Conservation (phyloP, 768 basidiomycete species). For the Lentinula boryana region DNA sequence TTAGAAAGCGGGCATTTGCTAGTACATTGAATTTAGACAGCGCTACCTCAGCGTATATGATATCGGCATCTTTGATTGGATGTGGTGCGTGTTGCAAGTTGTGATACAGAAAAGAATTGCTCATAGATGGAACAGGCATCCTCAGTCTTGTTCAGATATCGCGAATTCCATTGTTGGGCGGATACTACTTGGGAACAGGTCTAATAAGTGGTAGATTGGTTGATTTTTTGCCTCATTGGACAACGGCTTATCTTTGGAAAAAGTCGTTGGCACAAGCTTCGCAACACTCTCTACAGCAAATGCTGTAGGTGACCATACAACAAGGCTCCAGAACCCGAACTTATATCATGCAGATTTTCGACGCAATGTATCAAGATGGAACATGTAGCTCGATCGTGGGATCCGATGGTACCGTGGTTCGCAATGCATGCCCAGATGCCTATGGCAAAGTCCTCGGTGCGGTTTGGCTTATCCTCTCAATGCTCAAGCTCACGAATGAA, state of each 20-base stretch:
- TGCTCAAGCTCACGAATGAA: neutral
- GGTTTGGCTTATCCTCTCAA: constrained; percentile 2
- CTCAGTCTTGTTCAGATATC: constrained; percentile 79
- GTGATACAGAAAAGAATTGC: neutral
- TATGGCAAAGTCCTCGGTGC: constrained; percentile 73
- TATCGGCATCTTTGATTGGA: constrained; percentile 77
- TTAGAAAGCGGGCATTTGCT: constrained; percentile 39
- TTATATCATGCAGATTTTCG: constrained; percentile 47
- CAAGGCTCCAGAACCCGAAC: too few relatives aligned
- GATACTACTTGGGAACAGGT: constrained; percentile 76
- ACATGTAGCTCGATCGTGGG: constrained; percentile 60
- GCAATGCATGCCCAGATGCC: constrained; percentile 68
- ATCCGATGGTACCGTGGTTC: constrained; percentile 53
- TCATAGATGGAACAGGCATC: constrained; percentile 39
- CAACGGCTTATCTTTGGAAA: neutral
- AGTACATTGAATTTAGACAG: constrained; percentile 54
- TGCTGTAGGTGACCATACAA: constrained; percentile 30
- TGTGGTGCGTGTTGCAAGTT: constrained; percentile 42
- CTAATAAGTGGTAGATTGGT: constrained; percentile 31
- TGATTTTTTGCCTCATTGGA: neutral
- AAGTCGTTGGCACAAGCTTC: constrained; percentile 79
- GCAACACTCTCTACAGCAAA: constrained; percentile 71
- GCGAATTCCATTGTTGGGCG: constrained; percentile 48
- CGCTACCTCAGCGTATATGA: constrained; percentile 64
- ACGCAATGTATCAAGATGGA: constrained; percentile 72